phyloP scores from a whole-genome alignment of 1,284 basidiomycete genomes.

The Schizophyllum amplum region DNA sequence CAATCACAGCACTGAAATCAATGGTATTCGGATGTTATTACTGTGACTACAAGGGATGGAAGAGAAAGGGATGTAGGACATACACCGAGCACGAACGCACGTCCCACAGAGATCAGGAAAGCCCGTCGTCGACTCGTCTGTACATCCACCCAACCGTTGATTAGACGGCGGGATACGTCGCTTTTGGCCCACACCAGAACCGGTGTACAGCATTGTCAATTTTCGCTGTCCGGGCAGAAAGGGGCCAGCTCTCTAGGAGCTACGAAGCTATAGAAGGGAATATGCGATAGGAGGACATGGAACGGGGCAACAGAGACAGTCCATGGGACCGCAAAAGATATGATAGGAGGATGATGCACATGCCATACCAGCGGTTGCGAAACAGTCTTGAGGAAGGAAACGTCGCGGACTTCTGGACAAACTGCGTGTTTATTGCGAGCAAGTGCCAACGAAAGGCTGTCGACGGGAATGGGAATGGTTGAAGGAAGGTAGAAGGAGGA shows the following conservation, averaged over 20 bases:
- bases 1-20: too few species aligned
- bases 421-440: too few species aligned
- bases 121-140: neutral
- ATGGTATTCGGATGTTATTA: neutral
- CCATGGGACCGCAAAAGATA: too few species aligned
- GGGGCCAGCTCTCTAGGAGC: constrained; percentile 29
- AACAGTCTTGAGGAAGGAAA: too few species aligned
- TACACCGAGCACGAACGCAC: constrained; percentile 21
- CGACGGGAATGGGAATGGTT: too few species aligned
- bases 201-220: constrained; percentile 53
- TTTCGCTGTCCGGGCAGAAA: constrained; percentile 66
- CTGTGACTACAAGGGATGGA: neutral
- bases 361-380: too few species aligned
- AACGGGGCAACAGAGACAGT: too few species aligned
- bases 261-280: neutral
- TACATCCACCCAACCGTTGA: constrained; percentile 40
- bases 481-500: too few species aligned
- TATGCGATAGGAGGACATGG: neutral
- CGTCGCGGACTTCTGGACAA: too few species aligned
- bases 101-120: constrained; percentile 15
- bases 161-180: constrained; percentile 35
- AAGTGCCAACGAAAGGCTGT: too few species aligned
- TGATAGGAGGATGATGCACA: too few species aligned
- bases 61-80: constrained; percentile 21
- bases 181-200: constrained; percentile 68